These are phyloP conservation scores for Pterocarpus santalinus DNA, from an alignment of 306 rosid genomes.

Conservation along the genomic window DNA sequence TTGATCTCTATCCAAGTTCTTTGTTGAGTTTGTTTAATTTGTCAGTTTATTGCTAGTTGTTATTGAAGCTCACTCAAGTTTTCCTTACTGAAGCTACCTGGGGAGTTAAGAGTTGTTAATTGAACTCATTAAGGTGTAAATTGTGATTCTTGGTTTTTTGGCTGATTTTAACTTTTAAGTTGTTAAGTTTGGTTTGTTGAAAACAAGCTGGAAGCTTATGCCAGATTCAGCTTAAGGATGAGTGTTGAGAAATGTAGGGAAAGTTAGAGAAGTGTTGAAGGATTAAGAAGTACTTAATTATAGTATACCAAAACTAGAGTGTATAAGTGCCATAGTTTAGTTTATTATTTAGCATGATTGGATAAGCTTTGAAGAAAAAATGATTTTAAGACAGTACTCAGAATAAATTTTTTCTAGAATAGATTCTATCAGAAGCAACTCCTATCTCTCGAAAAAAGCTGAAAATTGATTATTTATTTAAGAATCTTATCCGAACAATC, in stretches of 20 bases:
- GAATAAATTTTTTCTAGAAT: neutral
- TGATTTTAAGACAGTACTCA: neutral
- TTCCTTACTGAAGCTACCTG: constrained; percentile 2
- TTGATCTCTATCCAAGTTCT: constrained; percentile 14
- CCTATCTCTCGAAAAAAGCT: neutral
- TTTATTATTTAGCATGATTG: neutral
- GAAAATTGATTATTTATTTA: too few relatives aligned
- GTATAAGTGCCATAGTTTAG: constrained; percentile 13
- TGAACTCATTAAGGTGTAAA: constrained; percentile 18
- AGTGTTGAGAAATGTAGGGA: constrained; percentile 14
- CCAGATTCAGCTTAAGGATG: constrained; percentile 27
- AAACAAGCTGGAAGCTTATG: constrained; percentile 36
- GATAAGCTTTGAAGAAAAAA: neutral
- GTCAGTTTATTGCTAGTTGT: constrained; percentile 35
- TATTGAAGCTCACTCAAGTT: constrained; percentile 29
- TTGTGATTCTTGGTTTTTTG: constrained; percentile 7
- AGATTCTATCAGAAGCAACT: neutral
- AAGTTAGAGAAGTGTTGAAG: neutral
- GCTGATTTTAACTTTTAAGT: constrained; percentile 22
- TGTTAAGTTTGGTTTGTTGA: neutral
- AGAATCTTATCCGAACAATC: neutral
- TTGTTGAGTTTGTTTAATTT: neutral
- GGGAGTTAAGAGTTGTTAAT: neutral
- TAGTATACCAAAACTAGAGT: constrained; percentile 8
- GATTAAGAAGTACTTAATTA: constrained; percentile 12